Evolutionary conservation across 2,329 filamentous ascomycete species (phyloP), one percentile per base, ranked within the genome.

Genomic region (Sporothrix inflata): DNA sequence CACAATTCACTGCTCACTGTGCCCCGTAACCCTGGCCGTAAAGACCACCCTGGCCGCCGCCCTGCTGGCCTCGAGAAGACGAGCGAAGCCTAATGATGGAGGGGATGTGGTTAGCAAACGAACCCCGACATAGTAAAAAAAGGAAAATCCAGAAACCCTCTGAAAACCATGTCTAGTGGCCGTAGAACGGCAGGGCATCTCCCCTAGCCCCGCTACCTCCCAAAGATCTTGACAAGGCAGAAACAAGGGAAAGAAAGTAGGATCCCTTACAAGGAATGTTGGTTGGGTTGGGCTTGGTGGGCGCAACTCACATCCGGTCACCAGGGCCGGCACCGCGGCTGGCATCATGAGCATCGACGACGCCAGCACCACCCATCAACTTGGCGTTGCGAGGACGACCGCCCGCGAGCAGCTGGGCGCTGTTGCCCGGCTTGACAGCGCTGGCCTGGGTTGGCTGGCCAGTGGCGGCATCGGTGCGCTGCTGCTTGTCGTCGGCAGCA

Each of bases 281-380:
- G 71, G 38, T 72, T 60, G 80, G 82, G 81, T 79, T 83, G 82
- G 83, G 84, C 86, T 84, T 65, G 78, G 79, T 86, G 84, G 87
- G 89, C 86, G 87, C 69, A 85, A 97, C 94, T 97, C 93, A 97
- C 94, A 97, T 97, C 92, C 94, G 91, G 86, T 94, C 92, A 87
- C 91, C 93, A 85, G 91, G 90, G 82, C 90, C 91, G 80, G 92
- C 89, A 83, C 90, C 90, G 83, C 91, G 89, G 86, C 87, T 91
- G 83, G 90, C 90, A 80, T 92, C 90, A 77, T 90, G 89, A 82
- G 88, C 90, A 81, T 93, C 89, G 78, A 88, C 89, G 78, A 88
- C 86, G 76, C 84, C 83, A 78, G 85, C 86, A 80, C 82, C 86
- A 81, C 82, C 92, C 79, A 94, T 90, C 85, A 94, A 91, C 89